Percentiles rank a stretch among this genome's conserved stretches.
These are phyloP conservation scores for Lepidium didymum DNA, from an alignment of 345 rosid species.

Conservation along the genomic window DNA sequence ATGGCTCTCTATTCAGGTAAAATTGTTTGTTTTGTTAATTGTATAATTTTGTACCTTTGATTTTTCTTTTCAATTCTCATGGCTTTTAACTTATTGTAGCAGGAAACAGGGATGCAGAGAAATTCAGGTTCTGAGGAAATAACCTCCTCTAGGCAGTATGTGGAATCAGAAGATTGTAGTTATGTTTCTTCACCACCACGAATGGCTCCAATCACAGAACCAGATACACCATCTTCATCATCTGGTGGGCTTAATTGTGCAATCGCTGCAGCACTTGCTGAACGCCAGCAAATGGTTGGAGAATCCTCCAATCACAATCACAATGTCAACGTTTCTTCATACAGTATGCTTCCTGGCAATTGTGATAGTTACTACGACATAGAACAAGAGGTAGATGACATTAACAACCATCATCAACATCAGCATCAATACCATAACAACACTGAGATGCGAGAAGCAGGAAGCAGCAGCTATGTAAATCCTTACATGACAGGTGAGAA, in stretches of 20 bases:
- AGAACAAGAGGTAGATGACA: constrained; percentile 40
- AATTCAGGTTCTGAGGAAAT: constrained; percentile 31
- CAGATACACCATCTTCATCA: constrained; percentile 59
- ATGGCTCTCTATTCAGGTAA: constrained; percentile 94
- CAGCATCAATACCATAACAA: constrained; percentile 27
- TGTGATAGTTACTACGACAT: constrained; percentile 42
- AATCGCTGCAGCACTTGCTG: constrained; percentile 82
- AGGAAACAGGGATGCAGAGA: constrained; percentile 64
- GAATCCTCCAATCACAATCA: constrained; percentile 42
- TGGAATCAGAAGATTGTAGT: constrained; percentile 26
- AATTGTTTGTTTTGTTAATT: not conserved
- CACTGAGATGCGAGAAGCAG: too few species aligned
- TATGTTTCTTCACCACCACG: constrained; percentile 37
- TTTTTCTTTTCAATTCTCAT: not conserved
- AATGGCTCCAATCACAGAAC: constrained; percentile 36
- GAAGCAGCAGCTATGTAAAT: constrained; percentile 65
- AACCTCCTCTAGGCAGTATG: constrained; percentile 47
- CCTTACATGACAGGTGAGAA: constrained; percentile 45
- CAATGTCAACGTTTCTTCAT: constrained; percentile 34
- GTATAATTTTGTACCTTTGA: not conserved
- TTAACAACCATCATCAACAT: constrained; percentile 22
- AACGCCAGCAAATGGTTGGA: constrained; percentile 66
- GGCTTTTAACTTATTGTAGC: not conserved
- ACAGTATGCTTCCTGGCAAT: constrained; percentile 42
- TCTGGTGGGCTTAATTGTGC: constrained; percentile 84